A percentile compares a stretch with the other conserved stretches of the same genome.
Conservation (phyloP, 495 filamentous ascomycete genomes). For the Margaritispora aquatica region DNA sequence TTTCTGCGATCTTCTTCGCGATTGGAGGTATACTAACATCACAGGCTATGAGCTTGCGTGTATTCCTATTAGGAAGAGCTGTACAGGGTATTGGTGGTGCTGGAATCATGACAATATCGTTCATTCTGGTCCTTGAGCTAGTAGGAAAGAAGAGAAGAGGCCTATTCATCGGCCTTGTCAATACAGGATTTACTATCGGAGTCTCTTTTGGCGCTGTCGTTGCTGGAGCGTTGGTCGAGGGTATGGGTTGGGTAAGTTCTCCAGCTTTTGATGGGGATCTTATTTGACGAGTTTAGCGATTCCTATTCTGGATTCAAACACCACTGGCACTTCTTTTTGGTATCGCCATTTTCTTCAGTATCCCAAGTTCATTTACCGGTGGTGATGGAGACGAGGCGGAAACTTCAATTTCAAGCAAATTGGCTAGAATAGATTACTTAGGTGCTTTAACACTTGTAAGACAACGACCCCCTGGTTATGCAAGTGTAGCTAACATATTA, state of each 20-base stretch:
- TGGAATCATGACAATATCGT: conserved; percentile 57
- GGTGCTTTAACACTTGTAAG: conserved; percentile 57
- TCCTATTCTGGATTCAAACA: conserved; percentile 62
- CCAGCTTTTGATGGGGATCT: background rate
- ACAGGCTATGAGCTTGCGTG: conserved; percentile 42
- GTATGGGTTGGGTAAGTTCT: conserved; percentile 59
- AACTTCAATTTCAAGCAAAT: conserved; percentile 32
- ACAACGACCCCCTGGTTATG: background rate
- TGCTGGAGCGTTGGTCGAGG: conserved; percentile 55
- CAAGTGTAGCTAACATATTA: conserved; percentile 11
- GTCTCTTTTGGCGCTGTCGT: conserved; percentile 64
- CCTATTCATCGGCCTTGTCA: conserved; percentile 62
- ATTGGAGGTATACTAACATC: conserved; percentile 58
- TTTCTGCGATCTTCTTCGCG: conserved; percentile 48
- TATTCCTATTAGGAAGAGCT: conserved; percentile 61
- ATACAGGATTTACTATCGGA: conserved; percentile 61
- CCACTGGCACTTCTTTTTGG: conserved; percentile 51
- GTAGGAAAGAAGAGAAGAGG: conserved; percentile 56
- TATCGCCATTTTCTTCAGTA: conserved; percentile 50
- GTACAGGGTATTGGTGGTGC: conserved; percentile 60
- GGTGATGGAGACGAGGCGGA: conserved; percentile 3
- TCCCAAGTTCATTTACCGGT: conserved; percentile 38
- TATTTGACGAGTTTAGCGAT: conserved; percentile 37
- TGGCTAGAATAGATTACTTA: conserved; percentile 61
- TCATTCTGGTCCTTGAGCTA: conserved; percentile 66